A percentile compares a stretch with the other conserved stretches of the same genome.
Conservation (phyloP, 176 grass and related monocot species). For the Saccharum officinarum region DNA sequence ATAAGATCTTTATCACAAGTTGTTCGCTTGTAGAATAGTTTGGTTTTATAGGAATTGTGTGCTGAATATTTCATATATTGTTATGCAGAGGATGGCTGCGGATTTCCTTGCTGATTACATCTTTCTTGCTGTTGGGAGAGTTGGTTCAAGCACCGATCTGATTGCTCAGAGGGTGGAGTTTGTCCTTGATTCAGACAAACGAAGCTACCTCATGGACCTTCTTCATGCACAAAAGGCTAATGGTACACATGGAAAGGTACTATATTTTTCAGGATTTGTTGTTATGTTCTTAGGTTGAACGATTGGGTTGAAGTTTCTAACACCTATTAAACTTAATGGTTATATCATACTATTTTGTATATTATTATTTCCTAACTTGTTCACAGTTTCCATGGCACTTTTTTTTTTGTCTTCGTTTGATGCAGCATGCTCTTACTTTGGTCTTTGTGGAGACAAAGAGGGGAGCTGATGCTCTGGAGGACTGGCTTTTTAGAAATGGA, state of each 20-base stretch:
- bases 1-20: neutral
- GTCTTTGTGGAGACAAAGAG: constrained; percentile 35
- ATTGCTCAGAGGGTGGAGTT: constrained; percentile 44
- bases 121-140: constrained; percentile 50
- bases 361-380: neutral
- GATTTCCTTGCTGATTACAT: constrained; percentile 50
- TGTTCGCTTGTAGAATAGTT: neutral
- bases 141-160: constrained; percentile 51
- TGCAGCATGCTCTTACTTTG: constrained; percentile 28
- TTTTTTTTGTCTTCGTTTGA: neutral
- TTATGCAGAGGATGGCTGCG: constrained; percentile 23
- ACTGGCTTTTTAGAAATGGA: constrained; percentile 19
- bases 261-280: neutral
- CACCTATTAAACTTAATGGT: neutral
- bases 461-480: constrained; percentile 32
- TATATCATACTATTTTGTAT: neutral
- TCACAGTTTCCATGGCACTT: neutral
- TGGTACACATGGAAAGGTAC: constrained; percentile 22
- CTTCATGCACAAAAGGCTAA: constrained; percentile 47
- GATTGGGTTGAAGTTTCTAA: neutral
- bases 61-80: neutral
- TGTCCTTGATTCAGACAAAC: constrained; percentile 41
- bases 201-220: constrained; percentile 51
- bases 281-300: neutral
- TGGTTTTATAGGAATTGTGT: neutral